phyloP scores from a whole-genome alignment of 192 early-diverging fungal species.

The Paraglomus brasilianum region DNA sequence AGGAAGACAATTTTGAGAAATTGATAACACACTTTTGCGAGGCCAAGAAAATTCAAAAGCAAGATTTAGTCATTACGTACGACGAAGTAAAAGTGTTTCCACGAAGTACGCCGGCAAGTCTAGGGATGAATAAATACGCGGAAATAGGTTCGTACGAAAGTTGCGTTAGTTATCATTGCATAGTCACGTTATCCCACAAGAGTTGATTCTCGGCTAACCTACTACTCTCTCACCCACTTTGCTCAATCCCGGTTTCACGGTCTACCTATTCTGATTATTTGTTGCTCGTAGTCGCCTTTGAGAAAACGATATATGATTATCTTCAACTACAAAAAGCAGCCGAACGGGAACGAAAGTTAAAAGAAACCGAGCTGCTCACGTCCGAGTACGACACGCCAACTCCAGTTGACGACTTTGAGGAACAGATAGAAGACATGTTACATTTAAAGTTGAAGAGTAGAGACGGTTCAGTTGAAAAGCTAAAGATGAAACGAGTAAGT shows the following conservation, averaged over 20 bases:
- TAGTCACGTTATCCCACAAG: no score
- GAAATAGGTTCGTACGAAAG: conserved; percentile 12
- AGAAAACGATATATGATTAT: conserved; percentile 20
- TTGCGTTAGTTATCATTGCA: no score
- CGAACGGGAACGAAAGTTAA: not conserved
- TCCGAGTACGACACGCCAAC: not conserved
- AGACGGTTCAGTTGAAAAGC: conserved; percentile 25
- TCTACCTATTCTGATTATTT: no score
- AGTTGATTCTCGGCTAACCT: no score
- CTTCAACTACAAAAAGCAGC: conserved; percentile 10
- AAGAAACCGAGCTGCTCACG: not conserved
- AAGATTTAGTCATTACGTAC: conserved; percentile 25
- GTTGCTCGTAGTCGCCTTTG: conserved; percentile 26
- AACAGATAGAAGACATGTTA: not conserved
- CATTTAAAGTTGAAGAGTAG: conserved; percentile 19
- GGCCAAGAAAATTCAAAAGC: conserved; percentile 16
- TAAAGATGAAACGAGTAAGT: conserved; percentile 30
- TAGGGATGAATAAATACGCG: conserved; percentile 23
- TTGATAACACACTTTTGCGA: conserved; percentile 11
- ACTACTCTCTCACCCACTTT: no score
- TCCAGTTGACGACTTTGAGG: not conserved
- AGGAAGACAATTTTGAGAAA: conserved; percentile 30
- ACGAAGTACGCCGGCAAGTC: conserved; percentile 25
- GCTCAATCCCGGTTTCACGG: no score
- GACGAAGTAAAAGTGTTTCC: conserved; percentile 32